Conservation (phyloP, 495 filamentous ascomycete species). For the Aspergillus mulundensis region DNA sequence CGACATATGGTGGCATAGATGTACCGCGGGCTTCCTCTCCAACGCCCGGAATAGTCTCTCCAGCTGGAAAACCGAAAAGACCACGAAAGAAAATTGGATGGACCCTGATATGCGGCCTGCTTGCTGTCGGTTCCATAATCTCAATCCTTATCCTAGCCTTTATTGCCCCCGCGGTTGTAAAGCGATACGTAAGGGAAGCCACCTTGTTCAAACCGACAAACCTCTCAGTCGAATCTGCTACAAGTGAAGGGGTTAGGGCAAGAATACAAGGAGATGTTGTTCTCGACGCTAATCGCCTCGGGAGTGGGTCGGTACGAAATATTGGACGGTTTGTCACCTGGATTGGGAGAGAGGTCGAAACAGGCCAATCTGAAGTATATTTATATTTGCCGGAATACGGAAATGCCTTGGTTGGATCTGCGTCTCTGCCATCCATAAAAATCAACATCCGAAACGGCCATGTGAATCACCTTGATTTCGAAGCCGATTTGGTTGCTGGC, state of each 20-base stretch:
- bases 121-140: constrained; percentile 46
- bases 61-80: constrained; percentile 18
- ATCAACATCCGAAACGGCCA: constrained; percentile 73
- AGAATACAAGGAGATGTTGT: constrained; percentile 75
- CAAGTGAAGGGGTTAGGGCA: constrained; percentile 66
- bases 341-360: constrained; percentile 71
- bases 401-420: constrained; percentile 72
- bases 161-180: constrained; percentile 70
- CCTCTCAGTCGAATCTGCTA: constrained; percentile 80
- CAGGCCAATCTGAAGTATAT: constrained; percentile 61
- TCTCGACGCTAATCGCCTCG: constrained; percentile 71
- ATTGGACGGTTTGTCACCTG: constrained; percentile 77
- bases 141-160: constrained; percentile 62
- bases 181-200: constrained; percentile 82
- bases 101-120: constrained; percentile 54
- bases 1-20: constrained; percentile 32
- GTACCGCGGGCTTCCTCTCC: constrained; percentile 20
- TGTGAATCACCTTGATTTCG: constrained; percentile 70
- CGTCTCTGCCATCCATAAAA: constrained; percentile 65
- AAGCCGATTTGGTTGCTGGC: constrained; percentile 69
- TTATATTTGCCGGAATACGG: constrained; percentile 83
- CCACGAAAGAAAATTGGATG: constrained; percentile 42
- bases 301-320: constrained; percentile 62
- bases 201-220: constrained; percentile 73
- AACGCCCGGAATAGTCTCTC: constrained; percentile 7